phyloP scores from a whole-genome alignment of 176 grass and related monocot genomes.

The Rhipidocladum racemiflorum region DNA sequence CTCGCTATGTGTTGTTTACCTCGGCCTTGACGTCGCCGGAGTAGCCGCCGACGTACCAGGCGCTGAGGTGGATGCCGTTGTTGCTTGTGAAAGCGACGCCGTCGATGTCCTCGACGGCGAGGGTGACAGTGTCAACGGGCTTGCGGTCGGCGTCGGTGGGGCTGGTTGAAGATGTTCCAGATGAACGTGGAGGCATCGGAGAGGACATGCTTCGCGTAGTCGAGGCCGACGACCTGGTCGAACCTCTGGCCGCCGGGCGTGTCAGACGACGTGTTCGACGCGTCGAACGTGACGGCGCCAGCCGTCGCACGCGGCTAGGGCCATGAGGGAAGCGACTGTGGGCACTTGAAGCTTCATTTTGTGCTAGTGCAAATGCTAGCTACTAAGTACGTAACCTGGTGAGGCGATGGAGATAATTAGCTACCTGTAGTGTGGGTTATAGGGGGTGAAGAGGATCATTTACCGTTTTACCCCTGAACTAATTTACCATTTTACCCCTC shows the following conservation, averaged over 20 bases:
- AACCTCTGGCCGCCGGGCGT: conserved; percentile 54
- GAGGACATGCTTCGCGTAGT: conserved; percentile 59
- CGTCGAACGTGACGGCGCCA: conserved; percentile 46
- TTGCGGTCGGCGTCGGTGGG: conserved; percentile 27
- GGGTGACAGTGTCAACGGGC: conserved; percentile 40
- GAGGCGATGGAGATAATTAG: background rate
- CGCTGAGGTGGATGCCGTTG: conserved; percentile 59
- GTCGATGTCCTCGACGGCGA: conserved; percentile 36
- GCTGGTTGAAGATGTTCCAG: conserved; percentile 58
- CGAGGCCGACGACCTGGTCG: conserved; percentile 40
- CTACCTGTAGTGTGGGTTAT: background rate
- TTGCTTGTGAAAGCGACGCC: conserved; percentile 30
- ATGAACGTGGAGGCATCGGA: conserved; percentile 51
- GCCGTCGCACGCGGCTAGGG: background rate
- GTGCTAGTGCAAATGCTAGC: background rate
- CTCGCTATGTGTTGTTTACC: background rate
- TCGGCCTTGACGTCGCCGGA: conserved; percentile 44
- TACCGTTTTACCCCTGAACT: too few species aligned
- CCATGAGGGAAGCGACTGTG: conserved; percentile 3
- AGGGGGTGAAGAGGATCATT: background rate
- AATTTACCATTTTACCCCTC: too few species aligned
- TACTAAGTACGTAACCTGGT: too few species aligned
- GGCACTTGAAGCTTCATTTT: background rate
- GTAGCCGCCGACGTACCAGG: conserved; percentile 44
- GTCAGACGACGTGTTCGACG: conserved; percentile 44